These are phyloP conservation scores for Stachybotrys chlorohalonatus DNA, from an alignment of 2,329 filamentous ascomycete species.

Conservation along the genomic window DNA sequence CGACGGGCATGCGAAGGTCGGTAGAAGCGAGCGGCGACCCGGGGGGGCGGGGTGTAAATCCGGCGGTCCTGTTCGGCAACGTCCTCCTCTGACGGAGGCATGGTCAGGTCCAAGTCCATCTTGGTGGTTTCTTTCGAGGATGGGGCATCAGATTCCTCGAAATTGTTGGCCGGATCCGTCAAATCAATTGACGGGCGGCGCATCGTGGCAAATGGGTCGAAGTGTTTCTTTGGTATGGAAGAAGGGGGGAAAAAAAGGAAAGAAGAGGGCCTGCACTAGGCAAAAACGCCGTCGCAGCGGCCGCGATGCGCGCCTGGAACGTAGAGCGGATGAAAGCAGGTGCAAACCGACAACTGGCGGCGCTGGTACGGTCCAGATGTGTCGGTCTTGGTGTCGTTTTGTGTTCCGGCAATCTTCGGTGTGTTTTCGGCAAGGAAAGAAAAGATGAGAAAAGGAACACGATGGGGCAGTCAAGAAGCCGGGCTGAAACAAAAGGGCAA, in stretches of 20 bases:
- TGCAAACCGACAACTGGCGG: no score
- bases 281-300: neutral
- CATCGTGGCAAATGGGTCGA: slow-evolving; percentile 23
- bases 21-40: slow-evolving; percentile 72
- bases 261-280: neutral
- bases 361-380: no score
- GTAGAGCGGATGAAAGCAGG: neutral
- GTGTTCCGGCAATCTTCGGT: no score
- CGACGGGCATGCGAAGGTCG: slow-evolving; percentile 56
- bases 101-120: slow-evolving; percentile 25
- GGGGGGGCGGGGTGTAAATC: slow-evolving; percentile 57
- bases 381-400: no score
- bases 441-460: no score
- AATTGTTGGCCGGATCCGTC: slow-evolving; percentile 30
- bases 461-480: no score
- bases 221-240: neutral
- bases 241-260: no score
- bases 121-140: slow-evolving; percentile 20
- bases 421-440: no score
- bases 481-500: no score
- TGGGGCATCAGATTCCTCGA: slow-evolving; percentile 22
- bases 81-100: slow-evolving; percentile 28
- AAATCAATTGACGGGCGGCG: slow-evolving; percentile 31
- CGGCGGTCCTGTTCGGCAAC: slow-evolving; percentile 23
- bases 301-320: neutral